phyloP scores from a whole-genome alignment of 306 rosid genomes.

The Dryas alaskensis region DNA sequence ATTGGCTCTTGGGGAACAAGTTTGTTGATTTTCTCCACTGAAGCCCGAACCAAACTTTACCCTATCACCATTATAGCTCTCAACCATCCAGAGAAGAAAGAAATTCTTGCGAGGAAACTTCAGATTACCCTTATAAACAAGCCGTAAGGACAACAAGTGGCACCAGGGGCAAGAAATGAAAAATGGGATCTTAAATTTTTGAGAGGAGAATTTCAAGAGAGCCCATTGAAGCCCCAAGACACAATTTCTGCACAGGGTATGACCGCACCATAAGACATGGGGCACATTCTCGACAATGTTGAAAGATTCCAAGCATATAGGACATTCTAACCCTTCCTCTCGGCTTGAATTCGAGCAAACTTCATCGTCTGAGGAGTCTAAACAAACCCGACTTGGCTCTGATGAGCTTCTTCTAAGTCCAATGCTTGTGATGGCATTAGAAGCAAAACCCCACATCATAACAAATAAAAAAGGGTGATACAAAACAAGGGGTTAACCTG shows the following conservation, averaged over 20 bases:
- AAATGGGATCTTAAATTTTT: constrained; percentile 64
- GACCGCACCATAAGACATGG: constrained; percentile 95
- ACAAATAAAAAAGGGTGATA: background rate
- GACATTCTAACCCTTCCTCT: constrained; percentile 90
- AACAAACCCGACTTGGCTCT: constrained; percentile 40
- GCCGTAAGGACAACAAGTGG: constrained; percentile 61
- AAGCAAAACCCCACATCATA: constrained; percentile 78
- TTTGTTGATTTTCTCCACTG: constrained; percentile 49
- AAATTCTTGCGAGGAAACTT: constrained; percentile 80
- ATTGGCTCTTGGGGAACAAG: constrained; percentile 38
- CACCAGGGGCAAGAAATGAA: constrained; percentile 91
- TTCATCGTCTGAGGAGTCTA: constrained; percentile 84
- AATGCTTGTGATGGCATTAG: constrained; percentile 60
- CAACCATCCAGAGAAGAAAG: constrained; percentile 95
- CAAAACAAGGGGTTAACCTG: constrained; percentile 17
- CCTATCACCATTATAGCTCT: constrained; percentile 80
- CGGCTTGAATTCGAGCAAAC: constrained; percentile 66
- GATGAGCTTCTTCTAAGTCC: constrained; percentile 55
- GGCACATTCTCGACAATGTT: constrained; percentile 96
- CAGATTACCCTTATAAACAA: constrained; percentile 69
- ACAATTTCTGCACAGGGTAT: constrained; percentile 82
- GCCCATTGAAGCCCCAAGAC: constrained; percentile 93
- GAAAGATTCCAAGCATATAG: constrained; percentile 88
- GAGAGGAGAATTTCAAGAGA: constrained; percentile 57
- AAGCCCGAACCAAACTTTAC: constrained; percentile 40